phyloP scores from a whole-genome alignment of 768 basidiomycete species.

The Mrakia gelida region DNA sequence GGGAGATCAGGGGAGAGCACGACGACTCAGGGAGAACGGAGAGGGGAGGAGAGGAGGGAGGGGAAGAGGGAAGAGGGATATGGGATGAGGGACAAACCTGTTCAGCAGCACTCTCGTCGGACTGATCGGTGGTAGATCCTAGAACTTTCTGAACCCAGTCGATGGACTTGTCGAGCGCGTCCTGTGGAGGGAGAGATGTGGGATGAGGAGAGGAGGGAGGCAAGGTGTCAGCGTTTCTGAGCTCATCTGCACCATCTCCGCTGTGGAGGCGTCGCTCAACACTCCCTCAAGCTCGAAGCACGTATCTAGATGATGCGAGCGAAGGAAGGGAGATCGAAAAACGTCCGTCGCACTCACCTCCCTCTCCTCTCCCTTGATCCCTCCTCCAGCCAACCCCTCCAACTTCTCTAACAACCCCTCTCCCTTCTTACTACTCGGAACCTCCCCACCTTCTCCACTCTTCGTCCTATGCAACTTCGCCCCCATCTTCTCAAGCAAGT shows the following conservation, averaged over 20 bases:
- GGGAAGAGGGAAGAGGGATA: not conserved
- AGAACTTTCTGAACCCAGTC: constrained; percentile 1
- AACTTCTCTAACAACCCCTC: constrained; percentile 1
- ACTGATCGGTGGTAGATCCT: not conserved
- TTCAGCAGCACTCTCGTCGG: not conserved
- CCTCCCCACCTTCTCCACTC: not conserved
- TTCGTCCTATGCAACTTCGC: not conserved
- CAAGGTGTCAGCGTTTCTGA: too few relatives aligned
- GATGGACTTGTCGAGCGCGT: not conserved
- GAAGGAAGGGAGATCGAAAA: too few relatives aligned
- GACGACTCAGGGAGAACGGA: not conserved
- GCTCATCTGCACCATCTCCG: too few relatives aligned
- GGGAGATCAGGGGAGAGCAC: not conserved
- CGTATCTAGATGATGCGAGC: too few relatives aligned
- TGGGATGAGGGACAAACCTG: not conserved
- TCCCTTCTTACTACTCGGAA: not conserved
- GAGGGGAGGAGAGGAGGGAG: not conserved
- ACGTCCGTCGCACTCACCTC: not conserved
- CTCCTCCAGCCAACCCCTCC: not conserved
- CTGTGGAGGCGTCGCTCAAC: too few relatives aligned
- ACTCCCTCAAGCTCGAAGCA: too few relatives aligned
- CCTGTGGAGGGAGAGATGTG: not conserved
- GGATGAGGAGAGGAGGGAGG: not conserved
- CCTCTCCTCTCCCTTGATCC: constrained; percentile 4
- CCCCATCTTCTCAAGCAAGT: not conserved